Base-by-base conservation (phyloP, 345 rosid species). In the Linum trigynum region DNA sequence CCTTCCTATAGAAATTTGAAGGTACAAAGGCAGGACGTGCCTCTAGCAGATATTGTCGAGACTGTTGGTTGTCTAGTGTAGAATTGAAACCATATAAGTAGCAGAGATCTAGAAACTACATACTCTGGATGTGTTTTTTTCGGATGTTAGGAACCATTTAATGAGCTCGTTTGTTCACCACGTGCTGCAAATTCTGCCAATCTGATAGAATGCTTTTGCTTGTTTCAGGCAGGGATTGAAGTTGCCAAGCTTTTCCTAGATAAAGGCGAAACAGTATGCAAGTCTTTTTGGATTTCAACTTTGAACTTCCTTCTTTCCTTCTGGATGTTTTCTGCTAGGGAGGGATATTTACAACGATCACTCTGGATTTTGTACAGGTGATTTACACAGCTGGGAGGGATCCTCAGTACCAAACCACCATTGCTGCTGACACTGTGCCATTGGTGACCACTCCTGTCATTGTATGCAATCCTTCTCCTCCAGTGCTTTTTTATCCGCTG, bases 201-300 rank as follows among this genome's bases (percentile, higher is more conserved):
- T 38, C 35, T 48, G 60, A 57, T 74, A 72, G 3, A 64, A 38
- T 10, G 61, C 10, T 57, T 74, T 67, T 73, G 51, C 50, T 65
- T 64, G 56, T 78, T 73, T 80, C 86, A 92, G 98, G 97, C 95
- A 68, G 98, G 98, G 72, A 86, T 92, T 71, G 98, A 92, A 84
- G 80, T 91, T 62, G 82, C 98, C 66, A 90, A 92, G 83, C 85
- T 92, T 68, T 92, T 92, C 71, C 80, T 92, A 38, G 82, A 92
- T 42, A 79, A 85, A 80, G 98, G 98, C 39, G 84, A 90, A 69
- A 92, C 83, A 74, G 98, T 92, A 82, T 55, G 79, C 62, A 65
- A 57, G 68, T 5, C 39, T 57, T 38, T 7, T 43, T 43, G 67
- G 5, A 16, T 62, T 51, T 66, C 10, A 64, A 43, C 57, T 69